These are phyloP conservation scores for Hyaloscypha hepaticicola DNA, from an alignment of 495 filamentous ascomycete genomes.

Conservation along the genomic window DNA sequence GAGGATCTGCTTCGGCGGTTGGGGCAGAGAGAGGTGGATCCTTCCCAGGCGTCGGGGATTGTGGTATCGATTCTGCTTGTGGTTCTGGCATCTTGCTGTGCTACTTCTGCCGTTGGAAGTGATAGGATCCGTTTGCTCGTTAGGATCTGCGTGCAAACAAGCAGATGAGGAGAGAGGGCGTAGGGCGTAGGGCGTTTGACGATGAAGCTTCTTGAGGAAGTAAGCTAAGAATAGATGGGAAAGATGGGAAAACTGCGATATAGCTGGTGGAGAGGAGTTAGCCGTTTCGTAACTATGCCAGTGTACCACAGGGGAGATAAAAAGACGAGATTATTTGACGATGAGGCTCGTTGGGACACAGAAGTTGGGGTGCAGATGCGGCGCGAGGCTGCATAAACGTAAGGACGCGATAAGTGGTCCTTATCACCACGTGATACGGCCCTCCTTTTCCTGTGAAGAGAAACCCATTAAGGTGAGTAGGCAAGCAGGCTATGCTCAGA, in stretches of 20 bases:
- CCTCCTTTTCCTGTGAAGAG: background rate
- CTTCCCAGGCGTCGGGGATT: slow-evolving; percentile 21
- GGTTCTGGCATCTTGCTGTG: background rate
- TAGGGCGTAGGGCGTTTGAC: no score
- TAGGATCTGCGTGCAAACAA: background rate
- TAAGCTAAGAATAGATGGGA: no score
- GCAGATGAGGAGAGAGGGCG: no score
- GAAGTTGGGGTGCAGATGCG: background rate
- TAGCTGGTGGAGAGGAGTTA: no score
- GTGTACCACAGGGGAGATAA: no score
- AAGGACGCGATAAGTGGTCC: background rate
- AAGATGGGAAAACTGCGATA: no score
- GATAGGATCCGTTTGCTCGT: background rate
- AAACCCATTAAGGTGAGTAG: background rate
- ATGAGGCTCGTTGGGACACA: background rate
- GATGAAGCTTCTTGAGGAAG: background rate
- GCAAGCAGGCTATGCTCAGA: background rate
- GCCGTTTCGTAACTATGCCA: no score
- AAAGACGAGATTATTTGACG: no score
- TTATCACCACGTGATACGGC: slow-evolving; percentile 8
- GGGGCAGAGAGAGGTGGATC: slow-evolving; percentile 15
- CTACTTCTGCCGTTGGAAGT: background rate
- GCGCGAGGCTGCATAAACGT: background rate
- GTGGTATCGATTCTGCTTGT: slow-evolving; percentile 21
- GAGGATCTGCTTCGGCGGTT: background rate